A percentile compares a stretch with the other conserved stretches of the same genome.
Evolutionary conservation across 805 yeast species (phyloP).

Genomic region (Ascoidea rubescens): DNA sequence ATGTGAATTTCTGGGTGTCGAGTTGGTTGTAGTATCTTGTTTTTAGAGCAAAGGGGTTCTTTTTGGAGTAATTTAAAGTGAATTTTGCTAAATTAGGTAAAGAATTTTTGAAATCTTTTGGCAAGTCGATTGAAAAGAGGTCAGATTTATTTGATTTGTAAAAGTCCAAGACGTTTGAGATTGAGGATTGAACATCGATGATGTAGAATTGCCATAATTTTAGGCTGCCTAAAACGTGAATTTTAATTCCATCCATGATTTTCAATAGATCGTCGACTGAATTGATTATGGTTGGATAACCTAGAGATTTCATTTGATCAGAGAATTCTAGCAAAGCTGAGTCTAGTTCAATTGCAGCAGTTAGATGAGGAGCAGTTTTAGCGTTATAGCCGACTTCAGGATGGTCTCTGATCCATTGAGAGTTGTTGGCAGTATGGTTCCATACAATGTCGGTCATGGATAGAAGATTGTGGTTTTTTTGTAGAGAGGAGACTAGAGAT

Average conservation of each 20-base stretch:
- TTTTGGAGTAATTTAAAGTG: slow-evolving; percentile 27
- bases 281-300: slow-evolving; percentile 45
- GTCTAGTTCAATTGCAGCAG: slow-evolving; percentile 77
- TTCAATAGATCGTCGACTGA: slow-evolving; percentile 38
- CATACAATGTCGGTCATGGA: slow-evolving; percentile 86
- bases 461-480: slow-evolving; percentile 43
- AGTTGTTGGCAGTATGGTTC: slow-evolving; percentile 90
- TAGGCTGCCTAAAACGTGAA: slow-evolving; percentile 50
- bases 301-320: slow-evolving; percentile 34
- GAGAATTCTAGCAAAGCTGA: slow-evolving; percentile 54
- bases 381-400: slow-evolving; percentile 87
- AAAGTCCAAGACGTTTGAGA: slow-evolving; percentile 22
- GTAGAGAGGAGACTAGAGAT: slow-evolving; percentile 32
- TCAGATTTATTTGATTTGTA: slow-evolving; percentile 15
- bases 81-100: slow-evolving; percentile 32
- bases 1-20: slow-evolving; percentile 34
- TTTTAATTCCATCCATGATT: slow-evolving; percentile 54
- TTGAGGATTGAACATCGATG: slow-evolving; percentile 34
- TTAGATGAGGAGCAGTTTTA: slow-evolving; percentile 80
- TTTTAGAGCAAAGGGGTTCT: slow-evolving; percentile 27
- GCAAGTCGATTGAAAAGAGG: slow-evolving; percentile 26
- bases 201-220: slow-evolving; percentile 86
- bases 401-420: slow-evolving; percentile 70
- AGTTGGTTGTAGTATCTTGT: slow-evolving; percentile 41
- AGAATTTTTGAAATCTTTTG: slow-evolving; percentile 26